Base-by-base conservation (phyloP, 495 filamentous ascomycete genomes). In the Oidiodendron maius region DNA sequence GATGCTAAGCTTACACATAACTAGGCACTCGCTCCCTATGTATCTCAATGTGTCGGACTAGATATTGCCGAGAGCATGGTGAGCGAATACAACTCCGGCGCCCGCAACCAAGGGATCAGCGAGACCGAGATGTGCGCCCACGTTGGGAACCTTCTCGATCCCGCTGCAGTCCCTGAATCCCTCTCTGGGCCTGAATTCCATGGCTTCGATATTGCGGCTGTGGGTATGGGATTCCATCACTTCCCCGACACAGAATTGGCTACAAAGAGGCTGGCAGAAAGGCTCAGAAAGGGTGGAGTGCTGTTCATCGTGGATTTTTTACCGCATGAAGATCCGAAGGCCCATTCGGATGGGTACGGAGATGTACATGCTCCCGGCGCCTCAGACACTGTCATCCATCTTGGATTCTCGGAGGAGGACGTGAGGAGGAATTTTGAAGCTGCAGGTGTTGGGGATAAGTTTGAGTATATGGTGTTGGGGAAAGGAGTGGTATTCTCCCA, bases 271-370 rank as follows among this genome's bases (percentile, higher is more conserved):
- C 38, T 61, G 28, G 56, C 40, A 63, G 34, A 77, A 59, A 50
- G 79, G 64, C 0, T 70, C 62, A n/a, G 73, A 69, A 48, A 67
- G 73, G 37, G 65, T 23, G 53, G 63, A 3, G 56, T 57, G 16
- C 28, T 61, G 39, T 40, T 61, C 42, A 52, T 61, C 44, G 37
- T 61, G 15, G 59, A 61, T 46, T 61, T 61, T 26, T 46, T 59
- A 44, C 59, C 59, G 22, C 59, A 61, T 54, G 55, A 46, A 34
- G 13, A 43, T 34, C 1, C 3, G 13, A 40, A 50, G 21, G 34
- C 26, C 9, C 39, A 50, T 38, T 20, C 18, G 12, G 20, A 26
- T 17, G n/a, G 30, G 40, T 39, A 38, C 17, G 30, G 22, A 25
- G 45, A 48, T 8, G 28, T 9, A 5, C 12, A 48, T n/a, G 25